Evolutionary conservation across 2,329 filamentous ascomycete genomes (phyloP), one percentile per base, ranked within the genome.

Genomic region (Fusarium domesticum): DNA sequence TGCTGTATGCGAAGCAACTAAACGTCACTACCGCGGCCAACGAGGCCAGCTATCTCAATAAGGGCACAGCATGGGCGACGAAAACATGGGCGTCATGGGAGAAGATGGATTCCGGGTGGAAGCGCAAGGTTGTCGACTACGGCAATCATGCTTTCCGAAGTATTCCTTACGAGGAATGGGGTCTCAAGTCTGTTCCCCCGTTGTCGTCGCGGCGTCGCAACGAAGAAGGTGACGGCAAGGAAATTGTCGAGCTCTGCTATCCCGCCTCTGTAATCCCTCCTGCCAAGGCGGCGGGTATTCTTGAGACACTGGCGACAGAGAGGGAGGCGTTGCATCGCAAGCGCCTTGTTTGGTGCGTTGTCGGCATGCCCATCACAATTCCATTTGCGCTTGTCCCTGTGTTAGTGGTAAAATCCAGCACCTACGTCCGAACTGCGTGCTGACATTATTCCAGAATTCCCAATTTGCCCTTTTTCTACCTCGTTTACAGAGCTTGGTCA

Each of bases 161-260:
- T 51, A 95, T 98, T 60, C 88, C 93, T 3, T 96, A 88, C 65
- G 88, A 97, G 70, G 93, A 98, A 84, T 98, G 93, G 93, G 90
- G 89, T 0, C 76, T 98, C 56, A 97, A 97, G 72, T 95, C 89
- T 28, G 84, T 98, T 40, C 93, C 93, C 35, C 85, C 91, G 17
- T 74, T 95, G 56, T 89, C 83, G 33, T 72, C 81, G 45, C 78
- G 81, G 54, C 77, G 83, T 45, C 77, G 80, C 56, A 73, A 78
- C 37, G 82, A 87, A 40, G 81, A 87, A 57, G 60, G 83, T 17
- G 66, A 80, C 40, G 80, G 78, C 30, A 75, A 77, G 52, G 78
- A 82, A 39, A 82, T 80, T 57, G 80, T 89, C 49, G 81, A 89
- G 55, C 77, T 96, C 20, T 71, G 89, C 40, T 97, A 87, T 62